phyloP scores from a whole-genome alignment of 2,329 filamentous ascomycete species.

The Sporothrix dimorphospora region DNA sequence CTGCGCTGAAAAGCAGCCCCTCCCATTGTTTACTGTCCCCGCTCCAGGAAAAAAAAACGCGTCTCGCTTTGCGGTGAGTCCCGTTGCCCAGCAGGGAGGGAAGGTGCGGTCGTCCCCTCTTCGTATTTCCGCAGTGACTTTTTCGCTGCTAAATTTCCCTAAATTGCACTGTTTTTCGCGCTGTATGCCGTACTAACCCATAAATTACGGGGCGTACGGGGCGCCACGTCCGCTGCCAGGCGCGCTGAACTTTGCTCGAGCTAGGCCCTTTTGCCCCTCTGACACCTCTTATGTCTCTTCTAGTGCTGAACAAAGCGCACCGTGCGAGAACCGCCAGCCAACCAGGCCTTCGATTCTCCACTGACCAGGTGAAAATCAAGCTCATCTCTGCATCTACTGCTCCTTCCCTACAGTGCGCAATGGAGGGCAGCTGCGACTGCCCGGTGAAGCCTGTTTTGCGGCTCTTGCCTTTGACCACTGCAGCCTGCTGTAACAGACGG shows the following conservation, averaged over 20 bases:
- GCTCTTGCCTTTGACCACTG: conserved; percentile 11
- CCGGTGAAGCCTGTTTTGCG: neutral
- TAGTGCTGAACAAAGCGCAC: conserved; percentile 24
- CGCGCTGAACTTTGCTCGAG: neutral
- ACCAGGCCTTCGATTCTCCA: neutral
- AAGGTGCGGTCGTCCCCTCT: neutral
- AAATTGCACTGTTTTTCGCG: conserved; percentile 1
- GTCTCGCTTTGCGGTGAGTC: conserved; percentile 9
- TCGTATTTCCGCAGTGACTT: conserved; percentile 8
- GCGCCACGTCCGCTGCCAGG: neutral
- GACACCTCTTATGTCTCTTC: no score
- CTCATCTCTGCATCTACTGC: neutral
- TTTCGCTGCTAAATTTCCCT: neutral
- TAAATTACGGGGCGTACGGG: conserved; percentile 10
- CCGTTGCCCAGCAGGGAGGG: conserved; percentile 21
- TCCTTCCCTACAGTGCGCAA: neutral
- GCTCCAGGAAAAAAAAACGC: conserved; percentile 12
- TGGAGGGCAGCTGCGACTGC: neutral
- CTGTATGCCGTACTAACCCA: conserved; percentile 1
- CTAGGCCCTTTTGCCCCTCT: neutral
- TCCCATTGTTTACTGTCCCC: conserved; percentile 21
- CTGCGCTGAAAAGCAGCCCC: neutral
- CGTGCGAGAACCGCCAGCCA: conserved; percentile 10
- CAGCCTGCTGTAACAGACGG: neutral
- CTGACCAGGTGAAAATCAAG: neutral